Conservation (phyloP, 768 basidiomycete genomes). For the Boletus tomentosulus region DNA sequence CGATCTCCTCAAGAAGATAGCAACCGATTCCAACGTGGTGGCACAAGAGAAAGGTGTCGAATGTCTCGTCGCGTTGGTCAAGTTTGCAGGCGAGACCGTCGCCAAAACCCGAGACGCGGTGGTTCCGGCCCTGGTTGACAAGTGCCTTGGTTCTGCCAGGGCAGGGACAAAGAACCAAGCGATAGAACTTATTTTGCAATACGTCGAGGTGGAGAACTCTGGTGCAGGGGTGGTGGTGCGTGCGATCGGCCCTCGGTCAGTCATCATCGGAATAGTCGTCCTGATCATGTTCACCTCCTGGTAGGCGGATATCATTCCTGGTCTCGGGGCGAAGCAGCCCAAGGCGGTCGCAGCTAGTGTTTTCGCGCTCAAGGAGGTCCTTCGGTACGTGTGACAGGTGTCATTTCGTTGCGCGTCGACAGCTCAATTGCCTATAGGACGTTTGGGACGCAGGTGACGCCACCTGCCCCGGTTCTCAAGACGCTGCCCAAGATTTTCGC, state of each 20-base stretch:
- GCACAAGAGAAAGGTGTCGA: slow-evolving; percentile 98
- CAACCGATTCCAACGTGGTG: slow-evolving; percentile 88
- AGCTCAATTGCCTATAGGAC: slow-evolving; percentile 39
- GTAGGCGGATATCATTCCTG: slow-evolving; percentile 77
- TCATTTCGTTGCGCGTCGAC: not conserved
- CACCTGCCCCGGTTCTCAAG: slow-evolving; percentile 80
- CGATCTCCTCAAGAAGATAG: slow-evolving; percentile 82
- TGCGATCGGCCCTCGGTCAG: slow-evolving; percentile 29
- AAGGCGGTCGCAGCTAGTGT: slow-evolving; percentile 85
- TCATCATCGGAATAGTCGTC: slow-evolving; percentile 20
- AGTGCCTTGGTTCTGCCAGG: slow-evolving; percentile 88
- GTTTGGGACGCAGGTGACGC: slow-evolving; percentile 75
- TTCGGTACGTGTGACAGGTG: slow-evolving; percentile 53
- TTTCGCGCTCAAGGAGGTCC: slow-evolving; percentile 73
- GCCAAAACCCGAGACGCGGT: slow-evolving; percentile 77
- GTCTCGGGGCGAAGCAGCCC: slow-evolving; percentile 88
- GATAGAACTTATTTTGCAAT: slow-evolving; percentile 80
- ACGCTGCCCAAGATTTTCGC: slow-evolving; percentile 88
- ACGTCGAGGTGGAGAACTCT: slow-evolving; percentile 89
- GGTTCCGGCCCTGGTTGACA: slow-evolving; percentile 91
- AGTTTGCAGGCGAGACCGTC: slow-evolving; percentile 86
- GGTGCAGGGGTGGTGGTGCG: slow-evolving; percentile 86
- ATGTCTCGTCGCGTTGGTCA: slow-evolving; percentile 78
- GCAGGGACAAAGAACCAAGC: slow-evolving; percentile 88
- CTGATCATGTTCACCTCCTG: slow-evolving; percentile 26